Conservation (phyloP, 352 stramenopile species). For the Pythium coloratum region DNA sequence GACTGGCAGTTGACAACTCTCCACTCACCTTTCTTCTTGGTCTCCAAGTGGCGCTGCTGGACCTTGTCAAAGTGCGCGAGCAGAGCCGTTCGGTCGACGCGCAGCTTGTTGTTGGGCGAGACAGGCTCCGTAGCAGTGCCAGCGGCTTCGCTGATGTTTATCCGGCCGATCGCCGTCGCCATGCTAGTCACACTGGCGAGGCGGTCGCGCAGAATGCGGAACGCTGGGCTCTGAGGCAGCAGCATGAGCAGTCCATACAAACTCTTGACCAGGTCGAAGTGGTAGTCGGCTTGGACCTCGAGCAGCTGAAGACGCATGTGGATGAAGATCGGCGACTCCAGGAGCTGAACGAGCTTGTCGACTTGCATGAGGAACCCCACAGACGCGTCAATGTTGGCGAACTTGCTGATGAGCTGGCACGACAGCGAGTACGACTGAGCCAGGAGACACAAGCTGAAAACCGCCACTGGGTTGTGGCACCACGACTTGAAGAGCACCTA, state of each 20-base stretch:
- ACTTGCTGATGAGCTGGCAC: constrained; percentile 94
- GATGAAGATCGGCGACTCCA: constrained; percentile 99
- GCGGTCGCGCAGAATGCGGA: constrained; percentile 80
- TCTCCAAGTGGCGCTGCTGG: constrained; percentile 67
- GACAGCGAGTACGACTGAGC: constrained; percentile 98
- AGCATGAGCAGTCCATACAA: constrained; percentile 98
- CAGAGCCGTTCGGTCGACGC: constrained; percentile 54
- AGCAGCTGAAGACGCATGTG: constrained; percentile 97
- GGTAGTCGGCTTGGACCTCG: constrained; percentile 94
- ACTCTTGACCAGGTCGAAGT: constrained; percentile 96
- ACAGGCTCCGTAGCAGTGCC: not conserved
- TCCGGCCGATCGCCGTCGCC: constrained; percentile 78
- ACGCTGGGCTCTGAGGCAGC: constrained; percentile 92
- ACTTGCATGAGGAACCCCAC: constrained; percentile 99
- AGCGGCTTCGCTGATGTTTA: constrained; percentile 47
- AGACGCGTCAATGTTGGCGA: constrained; percentile 96
- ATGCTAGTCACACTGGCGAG: constrained; percentile 87
- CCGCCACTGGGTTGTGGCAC: constrained; percentile 97
- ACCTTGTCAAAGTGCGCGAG: constrained; percentile 77
- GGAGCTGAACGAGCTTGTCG: constrained; percentile 99
- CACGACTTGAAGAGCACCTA: constrained; percentile 90
- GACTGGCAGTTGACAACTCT: not conserved
- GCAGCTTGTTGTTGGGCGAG: constrained; percentile 22
- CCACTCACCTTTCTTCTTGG: constrained; percentile 63
- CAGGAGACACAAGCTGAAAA: constrained; percentile 97